Evolutionary conservation across 2,329 filamentous ascomycete genomes (phyloP).

Genomic region (Fusarium tupiense): DNA sequence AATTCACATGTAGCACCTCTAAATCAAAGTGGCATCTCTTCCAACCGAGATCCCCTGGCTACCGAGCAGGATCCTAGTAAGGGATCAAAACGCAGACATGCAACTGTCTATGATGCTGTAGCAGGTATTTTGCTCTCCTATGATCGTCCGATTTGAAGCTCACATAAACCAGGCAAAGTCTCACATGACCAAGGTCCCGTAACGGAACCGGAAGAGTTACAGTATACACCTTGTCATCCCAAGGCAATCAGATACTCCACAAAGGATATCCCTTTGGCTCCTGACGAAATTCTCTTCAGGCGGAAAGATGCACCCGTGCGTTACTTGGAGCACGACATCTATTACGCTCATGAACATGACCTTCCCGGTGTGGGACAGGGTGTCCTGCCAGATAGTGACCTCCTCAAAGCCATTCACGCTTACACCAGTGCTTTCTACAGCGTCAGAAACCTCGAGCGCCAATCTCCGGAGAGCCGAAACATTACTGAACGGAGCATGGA

Average conservation of each 20-base stretch:
- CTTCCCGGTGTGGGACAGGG: constrained; percentile 57
- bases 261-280: constrained; percentile 57
- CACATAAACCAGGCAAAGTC: constrained; percentile 46
- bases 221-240: constrained; percentile 25
- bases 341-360: constrained; percentile 70
- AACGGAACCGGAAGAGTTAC: constrained; percentile 34
- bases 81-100: constrained; percentile 46
- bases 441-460: constrained; percentile 45
- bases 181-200: constrained; percentile 37
- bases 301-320: constrained; percentile 70
- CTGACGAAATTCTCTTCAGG: constrained; percentile 78
- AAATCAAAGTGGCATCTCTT: constrained; percentile 14
- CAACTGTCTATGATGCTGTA: constrained; percentile 77
- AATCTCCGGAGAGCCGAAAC: constrained; percentile 38
- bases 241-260: constrained; percentile 41
- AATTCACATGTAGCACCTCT: constrained; percentile 8
- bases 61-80: constrained; percentile 11
- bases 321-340: constrained; percentile 77
- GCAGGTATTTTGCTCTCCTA: constrained; percentile 61
- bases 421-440: constrained; percentile 76
- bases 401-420: constrained; percentile 74
- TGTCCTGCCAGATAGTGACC: constrained; percentile 72
- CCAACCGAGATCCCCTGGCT: constrained; percentile 7
- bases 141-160: constrained; percentile 31
- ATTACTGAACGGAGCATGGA: constrained; percentile 73